These are phyloP conservation scores for Penicillium psychrosexuale DNA, from an alignment of 2,329 filamentous ascomycete genomes.

Conservation along the genomic window DNA sequence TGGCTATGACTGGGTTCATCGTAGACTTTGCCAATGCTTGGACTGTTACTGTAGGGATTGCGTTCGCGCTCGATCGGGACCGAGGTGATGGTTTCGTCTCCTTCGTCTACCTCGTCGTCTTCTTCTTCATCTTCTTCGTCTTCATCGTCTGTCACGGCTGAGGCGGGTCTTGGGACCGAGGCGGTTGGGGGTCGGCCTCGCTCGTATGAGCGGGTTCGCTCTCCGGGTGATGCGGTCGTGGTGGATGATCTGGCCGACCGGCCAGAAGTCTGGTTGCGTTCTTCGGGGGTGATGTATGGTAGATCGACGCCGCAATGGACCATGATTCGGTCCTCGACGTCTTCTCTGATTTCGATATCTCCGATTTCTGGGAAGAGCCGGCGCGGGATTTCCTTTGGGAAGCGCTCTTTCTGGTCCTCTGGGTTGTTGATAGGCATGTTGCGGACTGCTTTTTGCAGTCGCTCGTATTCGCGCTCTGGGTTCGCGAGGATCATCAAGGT, in stretches of 20 bases:
- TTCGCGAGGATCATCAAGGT: conserved; percentile 69
- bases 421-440: conserved; percentile 69
- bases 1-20: conserved; percentile 34
- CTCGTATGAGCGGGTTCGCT: conserved; percentile 21
- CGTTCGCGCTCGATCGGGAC: conserved; percentile 63
- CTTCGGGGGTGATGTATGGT: conserved; percentile 38
- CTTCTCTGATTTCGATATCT: conserved; percentile 57
- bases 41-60: conserved; percentile 61
- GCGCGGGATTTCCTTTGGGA: conserved; percentile 75
- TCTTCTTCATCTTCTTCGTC: conserved; percentile 33
- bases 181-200: conserved; percentile 38
- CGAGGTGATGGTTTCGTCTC: conserved; percentile 42
- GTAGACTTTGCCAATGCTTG: conserved; percentile 58
- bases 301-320: conserved; percentile 51
- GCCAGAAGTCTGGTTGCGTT: conserved; percentile 28
- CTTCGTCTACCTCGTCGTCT: conserved; percentile 15
- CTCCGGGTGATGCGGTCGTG: conserved; percentile 3
- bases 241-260: conserved; percentile 25
- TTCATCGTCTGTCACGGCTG: conserved; percentile 36
- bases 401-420: conserved; percentile 64
- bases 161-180: conserved; percentile 28
- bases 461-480: conserved; percentile 69
- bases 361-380: conserved; percentile 64
- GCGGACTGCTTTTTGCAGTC: conserved; percentile 65
- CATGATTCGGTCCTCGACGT: conserved; percentile 59